These are phyloP conservation scores for Emydomyces testavorans DNA, from an alignment of 2,329 filamentous ascomycete species.

Conservation along the genomic window DNA sequence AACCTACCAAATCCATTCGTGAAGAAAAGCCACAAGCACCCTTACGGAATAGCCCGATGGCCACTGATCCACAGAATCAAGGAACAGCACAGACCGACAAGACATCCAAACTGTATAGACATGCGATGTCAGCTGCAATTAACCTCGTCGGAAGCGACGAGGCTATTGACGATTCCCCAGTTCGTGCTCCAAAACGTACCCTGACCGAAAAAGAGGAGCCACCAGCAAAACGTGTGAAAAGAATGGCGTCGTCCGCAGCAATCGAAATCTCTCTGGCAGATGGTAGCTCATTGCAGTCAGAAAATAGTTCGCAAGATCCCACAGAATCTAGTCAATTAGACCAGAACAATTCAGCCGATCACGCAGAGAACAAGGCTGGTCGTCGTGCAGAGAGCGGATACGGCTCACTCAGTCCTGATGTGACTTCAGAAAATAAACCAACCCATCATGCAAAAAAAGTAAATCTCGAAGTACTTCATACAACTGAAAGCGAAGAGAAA, in stretches of 20 bases:
- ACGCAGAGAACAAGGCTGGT: background rate
- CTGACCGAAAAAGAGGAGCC: background rate
- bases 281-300: background rate
- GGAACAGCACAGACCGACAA: background rate
- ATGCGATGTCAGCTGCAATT: background rate
- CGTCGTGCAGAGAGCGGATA: slow-evolving; percentile 1
- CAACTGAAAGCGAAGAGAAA: background rate
- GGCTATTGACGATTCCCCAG: background rate
- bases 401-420: background rate
- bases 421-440: background rate
- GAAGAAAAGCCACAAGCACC: background rate
- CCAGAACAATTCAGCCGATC: too few relatives aligned
- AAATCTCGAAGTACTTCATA: background rate
- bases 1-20: too few relatives aligned
- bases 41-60: too few relatives aligned
- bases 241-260: background rate
- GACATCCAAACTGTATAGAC: background rate
- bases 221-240: background rate
- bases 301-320: background rate
- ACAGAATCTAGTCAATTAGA: background rate
- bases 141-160: background rate
- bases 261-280: background rate
- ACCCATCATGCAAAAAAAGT: background rate
- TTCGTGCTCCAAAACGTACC: background rate
- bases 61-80: background rate